Evolutionary conservation across 257 asterid genomes (phyloP).

Genomic region (Nicotiana obtusifolia): DNA sequence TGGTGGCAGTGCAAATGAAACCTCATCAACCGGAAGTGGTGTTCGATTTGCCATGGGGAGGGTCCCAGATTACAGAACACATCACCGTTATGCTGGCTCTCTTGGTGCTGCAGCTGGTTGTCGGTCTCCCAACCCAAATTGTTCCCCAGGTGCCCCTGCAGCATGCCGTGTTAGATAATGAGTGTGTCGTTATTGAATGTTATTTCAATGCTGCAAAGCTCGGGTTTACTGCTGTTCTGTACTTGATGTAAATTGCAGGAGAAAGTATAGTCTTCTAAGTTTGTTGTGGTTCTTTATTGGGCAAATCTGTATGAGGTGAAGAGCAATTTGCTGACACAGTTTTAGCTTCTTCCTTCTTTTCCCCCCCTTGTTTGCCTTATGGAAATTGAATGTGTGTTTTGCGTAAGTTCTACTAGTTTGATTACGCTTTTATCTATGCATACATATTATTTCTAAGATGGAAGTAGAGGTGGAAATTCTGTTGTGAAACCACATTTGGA

Average conservation of each 20-base stretch:
- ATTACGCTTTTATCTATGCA: background rate
- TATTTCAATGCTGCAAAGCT: slow-evolving; percentile 1
- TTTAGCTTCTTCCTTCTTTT: slow-evolving; percentile 7
- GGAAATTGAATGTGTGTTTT: slow-evolving; percentile 6
- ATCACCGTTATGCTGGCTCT: slow-evolving; percentile 47
- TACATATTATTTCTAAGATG: background rate
- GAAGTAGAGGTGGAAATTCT: background rate
- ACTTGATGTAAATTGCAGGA: slow-evolving; percentile 25
- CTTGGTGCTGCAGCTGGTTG: slow-evolving; percentile 60
- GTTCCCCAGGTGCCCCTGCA: slow-evolving; percentile 72
- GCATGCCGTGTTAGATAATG: slow-evolving; percentile 79
- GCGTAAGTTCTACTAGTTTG: background rate
- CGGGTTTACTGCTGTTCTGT: slow-evolving; percentile 19
- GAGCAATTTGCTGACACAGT: slow-evolving; percentile 9
- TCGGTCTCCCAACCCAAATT: slow-evolving; percentile 57
- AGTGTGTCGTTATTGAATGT: slow-evolving; percentile 12
- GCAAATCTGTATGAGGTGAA: slow-evolving; percentile 1
- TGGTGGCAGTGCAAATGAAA: slow-evolving; percentile 39
- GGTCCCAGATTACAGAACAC: slow-evolving; percentile 55
- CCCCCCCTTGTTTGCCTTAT: background rate
- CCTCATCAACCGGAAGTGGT: slow-evolving; percentile 48
- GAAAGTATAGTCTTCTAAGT: slow-evolving; percentile 11
- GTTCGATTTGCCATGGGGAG: slow-evolving; percentile 57
- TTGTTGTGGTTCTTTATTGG: slow-evolving; percentile 6
- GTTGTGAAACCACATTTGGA: background rate